Base-by-base conservation (phyloP, 1,284 basidiomycete species). In the Limonomyces culmigenus region DNA sequence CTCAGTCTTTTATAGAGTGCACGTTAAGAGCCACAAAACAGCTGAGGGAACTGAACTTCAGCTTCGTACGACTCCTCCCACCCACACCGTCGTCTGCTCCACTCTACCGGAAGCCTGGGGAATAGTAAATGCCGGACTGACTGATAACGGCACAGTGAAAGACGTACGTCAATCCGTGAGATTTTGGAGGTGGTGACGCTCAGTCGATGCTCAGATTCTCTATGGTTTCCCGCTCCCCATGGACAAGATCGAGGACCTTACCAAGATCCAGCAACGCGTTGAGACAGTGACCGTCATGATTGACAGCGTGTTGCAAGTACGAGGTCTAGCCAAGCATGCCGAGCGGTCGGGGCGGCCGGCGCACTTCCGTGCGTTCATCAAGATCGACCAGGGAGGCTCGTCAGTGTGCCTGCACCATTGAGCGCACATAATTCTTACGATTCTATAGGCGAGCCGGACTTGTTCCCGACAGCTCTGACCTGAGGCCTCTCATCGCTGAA, bases 91-190 rank as follows among this genome's bases (percentile, higher is more conserved):
- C 29, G 65, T 84, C 15, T 78, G 83, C 3, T 83, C 78, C n/a
- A 86, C 83, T 10, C 41, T 86, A 37, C 72, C 77, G 65, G 83
- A 86, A 51, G 80, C 76, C 11, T 80, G 77, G 70, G 60, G 71
- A 38, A 62, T 88, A 10, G 63, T 84, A n/a, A 61, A 63, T 18
- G 69, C 68, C 15, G 80, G 79, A 12, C 53, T 84, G 16, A 69
- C 86, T 20, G 60, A 70, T 14, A 78, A 87, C 46, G 74, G 73
- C n/a, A 72, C 66, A 19, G 69, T 80, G 19, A 73, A 72, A 49
- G 79, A 85, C 55, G 81, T 80, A 39, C 46, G 74, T 55, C n/a
- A 13, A 13, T 14, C 18, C 13, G 12, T 15, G 11, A 12, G 29
- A 25, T 36, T 14, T 19, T 17, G 27, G n/a, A 12, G 17, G 17